Percentiles rank a stretch among this genome's conserved stretches.
phyloP scores from a whole-genome alignment of 345 rosid species.

The Excoecaria cochinchinensis region DNA sequence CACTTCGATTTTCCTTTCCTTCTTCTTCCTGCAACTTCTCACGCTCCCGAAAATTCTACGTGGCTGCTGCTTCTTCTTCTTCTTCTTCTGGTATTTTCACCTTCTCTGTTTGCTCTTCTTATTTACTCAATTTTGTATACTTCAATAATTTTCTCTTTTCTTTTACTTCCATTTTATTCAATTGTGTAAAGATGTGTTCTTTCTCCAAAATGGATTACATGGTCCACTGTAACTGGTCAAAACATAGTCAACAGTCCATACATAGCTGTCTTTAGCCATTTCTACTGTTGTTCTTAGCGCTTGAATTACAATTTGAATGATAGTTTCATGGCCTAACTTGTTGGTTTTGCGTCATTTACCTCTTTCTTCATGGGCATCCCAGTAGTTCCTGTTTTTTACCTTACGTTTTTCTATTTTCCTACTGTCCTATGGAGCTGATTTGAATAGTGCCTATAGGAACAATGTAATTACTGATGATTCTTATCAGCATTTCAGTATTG shows the following conservation, averaged over 20 bases:
- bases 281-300: not conserved
- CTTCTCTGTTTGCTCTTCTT: not conserved
- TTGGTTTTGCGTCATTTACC: not conserved
- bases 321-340: not conserved
- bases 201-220: no score
- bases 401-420: not conserved
- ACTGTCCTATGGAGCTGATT: not conserved
- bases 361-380: not conserved
- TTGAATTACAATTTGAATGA: not conserved
- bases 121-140: not conserved
- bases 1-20: constrained; percentile 35
- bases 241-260: no score
- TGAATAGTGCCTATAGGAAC: not conserved
- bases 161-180: not conserved
- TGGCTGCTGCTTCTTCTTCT: constrained; percentile 45
- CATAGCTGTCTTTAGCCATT: no score
- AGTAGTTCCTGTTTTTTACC: not conserved
- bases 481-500: not conserved
- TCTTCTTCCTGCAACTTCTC: constrained; percentile 25
- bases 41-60: constrained; percentile 24
- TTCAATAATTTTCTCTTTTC: not conserved
- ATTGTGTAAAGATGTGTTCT: not conserved
- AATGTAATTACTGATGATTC: not conserved
- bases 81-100: constrained; percentile 28
- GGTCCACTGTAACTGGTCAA: no score